A percentile compares a stretch with the other conserved stretches of the same genome.
phyloP scores from a whole-genome alignment of 805 yeast genomes.

The Candida methanosorbosa region DNA sequence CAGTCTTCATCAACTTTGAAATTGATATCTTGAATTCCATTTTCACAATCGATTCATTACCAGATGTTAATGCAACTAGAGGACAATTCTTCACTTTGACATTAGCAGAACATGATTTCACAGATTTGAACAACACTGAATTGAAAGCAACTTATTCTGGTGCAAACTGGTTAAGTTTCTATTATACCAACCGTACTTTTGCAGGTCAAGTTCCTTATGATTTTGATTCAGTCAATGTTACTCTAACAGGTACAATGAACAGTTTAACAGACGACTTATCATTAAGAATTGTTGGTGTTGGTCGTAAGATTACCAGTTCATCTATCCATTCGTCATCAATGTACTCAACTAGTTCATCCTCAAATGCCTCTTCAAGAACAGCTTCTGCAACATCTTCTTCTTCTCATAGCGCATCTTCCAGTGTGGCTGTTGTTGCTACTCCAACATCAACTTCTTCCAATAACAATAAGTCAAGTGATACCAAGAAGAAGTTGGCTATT shows the following conservation, averaged over 20 bases:
- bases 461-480: constrained; percentile 11
- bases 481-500: constrained; percentile 62
- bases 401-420: constrained; percentile 19
- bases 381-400: constrained; percentile 17
- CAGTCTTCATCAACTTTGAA: constrained; percentile 48
- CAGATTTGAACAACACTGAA: constrained; percentile 41
- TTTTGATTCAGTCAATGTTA: constrained; percentile 32
- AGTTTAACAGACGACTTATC: constrained; percentile 28
- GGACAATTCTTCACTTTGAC: constrained; percentile 52
- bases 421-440: constrained; percentile 23
- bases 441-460: constrained; percentile 15
- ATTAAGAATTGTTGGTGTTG: constrained; percentile 49
- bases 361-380: constrained; percentile 15
- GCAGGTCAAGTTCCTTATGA: constrained; percentile 55
- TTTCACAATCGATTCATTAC: constrained; percentile 44
- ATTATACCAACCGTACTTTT: constrained; percentile 52
- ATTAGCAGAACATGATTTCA: constrained; percentile 46
- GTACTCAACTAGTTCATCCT: constrained; percentile 20
- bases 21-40: constrained; percentile 44
- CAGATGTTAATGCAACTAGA: constrained; percentile 60
- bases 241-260: constrained; percentile 31
- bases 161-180: constrained; percentile 59
- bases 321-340: constrained; percentile 18
- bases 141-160: constrained; percentile 34
- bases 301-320: constrained; percentile 15